Evolutionary conservation across 805 yeast genomes (phyloP), one percentile per base, ranked within the genome.

Genomic region (Saccharomycopsis sp.): DNA sequence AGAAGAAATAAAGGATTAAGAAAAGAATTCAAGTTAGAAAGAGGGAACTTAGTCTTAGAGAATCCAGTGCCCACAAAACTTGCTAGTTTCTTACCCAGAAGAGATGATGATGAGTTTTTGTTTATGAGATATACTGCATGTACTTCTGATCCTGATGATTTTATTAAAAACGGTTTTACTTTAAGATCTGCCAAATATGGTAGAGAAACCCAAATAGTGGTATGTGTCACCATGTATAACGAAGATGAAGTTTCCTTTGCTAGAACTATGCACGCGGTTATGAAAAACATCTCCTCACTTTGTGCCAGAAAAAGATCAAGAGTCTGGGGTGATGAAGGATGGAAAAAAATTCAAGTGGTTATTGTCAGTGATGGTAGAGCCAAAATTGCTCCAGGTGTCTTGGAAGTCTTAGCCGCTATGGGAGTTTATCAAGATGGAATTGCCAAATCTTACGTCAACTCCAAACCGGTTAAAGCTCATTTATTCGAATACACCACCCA

Each of bases 121-220:
- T 85, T 85, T 61, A 88, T 92, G 96, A 78, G 96, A 50, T 92
- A 92, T 59, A 85, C 97, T 0, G 99, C 98, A 0, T 88, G 95
- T 55, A 92, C 99, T 1, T 70, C 94, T 1, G 88, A 82, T 42
- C 95, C 98, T 2, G 92, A 88, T 59, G 80, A 82, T 27, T 92
- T 84, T 55, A 73, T 74, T 14, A 67, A 64, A 3, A 74, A 73
- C 36, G 97, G 97, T 0, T 92, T 88, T 60, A 78, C 88, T 2
- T 63, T 92, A 37, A 72, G 98, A 51, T 82, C 94, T 6, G 80
- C 85, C 5, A 89, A 85, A 48, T 72, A 76, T 56, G 85, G 83
- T 49, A 76, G 98, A 56, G 96, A 87, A 53, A 89, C 92, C 21
- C 97, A 94, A 61, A 64, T 92, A 29, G 87, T 83, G 34, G 74